Conservation (phyloP, 2,329 filamentous ascomycete species). For the Aspergillus transmontanensis region DNA sequence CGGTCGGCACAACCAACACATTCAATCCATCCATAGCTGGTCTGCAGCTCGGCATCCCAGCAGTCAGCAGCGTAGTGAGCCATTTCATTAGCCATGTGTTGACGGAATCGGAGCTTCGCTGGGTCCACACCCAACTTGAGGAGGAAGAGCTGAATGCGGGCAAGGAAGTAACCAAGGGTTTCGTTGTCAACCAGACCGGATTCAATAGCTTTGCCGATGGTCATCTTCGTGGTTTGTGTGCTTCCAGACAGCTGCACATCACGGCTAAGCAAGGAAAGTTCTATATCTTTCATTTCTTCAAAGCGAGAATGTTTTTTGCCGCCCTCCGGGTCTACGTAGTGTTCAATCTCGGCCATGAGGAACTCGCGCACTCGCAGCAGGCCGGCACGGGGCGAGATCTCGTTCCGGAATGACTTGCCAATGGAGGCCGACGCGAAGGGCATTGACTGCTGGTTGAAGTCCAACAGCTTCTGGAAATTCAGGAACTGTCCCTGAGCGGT, state of each 20-base stretch:
- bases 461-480: conserved; percentile 93
- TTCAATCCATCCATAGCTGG: conserved; percentile 95
- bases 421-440: conserved; percentile 97
- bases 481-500: conserved; percentile 98
- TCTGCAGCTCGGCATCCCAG: conserved; percentile 94
- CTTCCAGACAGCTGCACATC: conserved; percentile 84
- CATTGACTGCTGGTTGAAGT: conserved; percentile 94
- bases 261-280: conserved; percentile 82
- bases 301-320: conserved; percentile 95
- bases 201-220: conserved; percentile 84
- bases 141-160: conserved; percentile 89
- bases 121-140: conserved; percentile 83
- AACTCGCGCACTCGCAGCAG: conserved; percentile 95
- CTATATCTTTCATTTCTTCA: conserved; percentile 77
- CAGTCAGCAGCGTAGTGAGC: conserved; percentile 96
- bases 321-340: conserved; percentile 91
- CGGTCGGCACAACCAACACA: conserved; percentile 96
- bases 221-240: conserved; percentile 71
- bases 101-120: conserved; percentile 89
- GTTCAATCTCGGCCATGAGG: conserved; percentile 98
- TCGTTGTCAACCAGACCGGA: conserved; percentile 89
- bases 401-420: conserved; percentile 97
- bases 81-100: conserved; percentile 92
- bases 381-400: conserved; percentile 91
- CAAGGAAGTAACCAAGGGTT: conserved; percentile 96